Base-by-base conservation (phyloP, 768 basidiomycete genomes). In the Trichaptum fuscoviolaceum region DNA sequence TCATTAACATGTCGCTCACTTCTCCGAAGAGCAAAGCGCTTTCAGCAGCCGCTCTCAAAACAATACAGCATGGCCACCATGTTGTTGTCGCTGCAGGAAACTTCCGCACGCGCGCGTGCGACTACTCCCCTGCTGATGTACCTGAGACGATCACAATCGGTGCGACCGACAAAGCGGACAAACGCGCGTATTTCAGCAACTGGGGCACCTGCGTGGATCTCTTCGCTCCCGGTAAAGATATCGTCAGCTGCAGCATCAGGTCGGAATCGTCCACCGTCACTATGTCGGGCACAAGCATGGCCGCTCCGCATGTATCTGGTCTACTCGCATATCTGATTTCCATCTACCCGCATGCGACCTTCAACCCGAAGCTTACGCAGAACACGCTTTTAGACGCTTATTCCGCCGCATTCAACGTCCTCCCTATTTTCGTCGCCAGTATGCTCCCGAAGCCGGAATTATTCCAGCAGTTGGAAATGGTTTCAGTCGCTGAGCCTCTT, bases 1-100 rank as follows among this genome's bases (percentile, higher is more conserved):
- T 96, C 64, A 92, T 90, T 62, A 96, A 96, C 84, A 97, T 99
- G 97, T 92, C 90, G 76, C 89, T 99, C 63, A 96, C 97, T 69
- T 97, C 97, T 72, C 93, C 94, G 67, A 96, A 96, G 81, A 93
- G 92, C 7, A 83, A 80, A 24, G 85, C 92, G 35, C 84, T 99
- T 63, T 95, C 99, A 69, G 82, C 83, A 25, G 87, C 90, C 63
- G 94, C 99, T 68, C 88, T 98, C 80, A 81, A 79, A 63, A 95
- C 97, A 60, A 93, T 96, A 65, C 83, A 86, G 8, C 68, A 76
- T 36, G 97, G 97, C 36, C 83, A 99, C 36, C 95, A 98, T 82
- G 97, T 99, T 71, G 93, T 96, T 68, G 97, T 99, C 67, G 96
- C 96, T 68, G 96, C 96, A 68, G 95, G 85, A 36, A 93, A 92